phyloP scores from a whole-genome alignment of 1,284 basidiomycete species.

The Porogramme epimiltina region DNA sequence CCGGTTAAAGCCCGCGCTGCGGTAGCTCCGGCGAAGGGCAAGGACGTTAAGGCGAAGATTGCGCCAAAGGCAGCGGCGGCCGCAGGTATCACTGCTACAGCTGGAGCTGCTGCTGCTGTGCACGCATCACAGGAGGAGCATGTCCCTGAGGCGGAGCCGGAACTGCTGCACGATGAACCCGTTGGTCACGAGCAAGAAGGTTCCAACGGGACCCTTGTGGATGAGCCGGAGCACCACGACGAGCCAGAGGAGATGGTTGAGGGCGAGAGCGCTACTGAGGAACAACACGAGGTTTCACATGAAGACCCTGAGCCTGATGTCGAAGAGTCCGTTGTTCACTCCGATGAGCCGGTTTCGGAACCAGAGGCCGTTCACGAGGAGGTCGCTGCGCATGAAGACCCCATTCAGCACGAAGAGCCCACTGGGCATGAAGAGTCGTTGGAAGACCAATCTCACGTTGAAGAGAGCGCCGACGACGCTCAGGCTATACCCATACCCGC shows the following conservation, averaged over 20 bases:
- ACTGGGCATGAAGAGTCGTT: constrained; percentile 5
- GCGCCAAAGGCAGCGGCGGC: constrained; percentile 16
- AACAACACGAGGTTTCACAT: constrained; percentile 6
- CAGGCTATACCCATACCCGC: constrained; percentile 9
- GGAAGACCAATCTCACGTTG: constrained; percentile 7
- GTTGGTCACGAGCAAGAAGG: constrained; percentile 21
- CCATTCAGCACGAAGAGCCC: neutral
- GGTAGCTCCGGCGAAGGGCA: constrained; percentile 17
- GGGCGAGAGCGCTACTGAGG: constrained; percentile 2
- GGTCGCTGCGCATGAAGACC: neutral
- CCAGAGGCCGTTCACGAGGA: constrained; percentile 7
- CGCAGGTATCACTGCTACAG: constrained; percentile 21
- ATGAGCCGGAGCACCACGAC: constrained; percentile 17
- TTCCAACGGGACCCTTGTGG: constrained; percentile 16
- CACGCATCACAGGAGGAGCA: constrained; percentile 21
- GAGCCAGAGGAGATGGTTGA: constrained; percentile 22
- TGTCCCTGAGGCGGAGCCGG: constrained; percentile 13
- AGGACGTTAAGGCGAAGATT: constrained; percentile 16
- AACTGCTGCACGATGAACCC: constrained; percentile 10
- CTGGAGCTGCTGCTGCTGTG: constrained; percentile 22
- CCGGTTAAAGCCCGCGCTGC: constrained; percentile 17
- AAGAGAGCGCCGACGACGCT: constrained; percentile 3
- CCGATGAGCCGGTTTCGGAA: constrained; percentile 3
- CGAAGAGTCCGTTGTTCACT: too few relatives aligned
- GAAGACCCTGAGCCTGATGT: constrained; percentile 1